A percentile compares a stretch with the other conserved stretches of the same genome.
Conservation (phyloP, 495 filamentous ascomycete genomes). For the Monascus purpureus region DNA sequence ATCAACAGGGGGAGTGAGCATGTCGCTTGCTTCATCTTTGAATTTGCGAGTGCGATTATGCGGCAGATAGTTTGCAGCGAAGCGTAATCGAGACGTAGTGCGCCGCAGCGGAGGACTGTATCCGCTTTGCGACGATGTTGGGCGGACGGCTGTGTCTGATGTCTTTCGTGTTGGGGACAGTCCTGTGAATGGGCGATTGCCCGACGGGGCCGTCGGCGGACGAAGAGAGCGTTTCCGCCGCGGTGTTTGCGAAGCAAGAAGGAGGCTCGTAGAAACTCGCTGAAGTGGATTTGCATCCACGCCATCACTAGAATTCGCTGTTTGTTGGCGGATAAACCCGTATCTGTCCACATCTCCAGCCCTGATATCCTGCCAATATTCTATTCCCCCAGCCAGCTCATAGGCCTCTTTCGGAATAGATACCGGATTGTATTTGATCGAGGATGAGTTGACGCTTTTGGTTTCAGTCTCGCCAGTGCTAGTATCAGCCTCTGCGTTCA, state of each 20-base stretch:
- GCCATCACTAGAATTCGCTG: conserved; percentile 18
- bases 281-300: conserved; percentile 41
- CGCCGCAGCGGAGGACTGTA: conserved; percentile 24
- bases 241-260: conserved; percentile 49
- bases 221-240: conserved; percentile 41
- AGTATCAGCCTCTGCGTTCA: conserved; percentile 19
- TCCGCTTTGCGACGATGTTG: conserved; percentile 33
- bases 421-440: conserved; percentile 2
- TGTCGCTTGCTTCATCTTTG: conserved; percentile 77
- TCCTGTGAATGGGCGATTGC: conserved; percentile 35
- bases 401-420: conserved; percentile 33
- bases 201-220: conserved; percentile 26
- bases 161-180: conserved; percentile 37
- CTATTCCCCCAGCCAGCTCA: conserved; percentile 70
- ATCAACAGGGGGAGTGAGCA: conserved; percentile 68
- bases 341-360: conserved; percentile 83
- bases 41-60: conserved; percentile 59
- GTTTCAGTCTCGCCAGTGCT: conserved; percentile 9
- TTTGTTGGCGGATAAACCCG: conserved; percentile 66
- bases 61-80: conserved; percentile 61
- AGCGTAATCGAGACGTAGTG: conserved; percentile 35
- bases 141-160: conserved; percentile 21
- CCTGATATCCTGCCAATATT: conserved; percentile 91
- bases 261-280: conserved; percentile 50
- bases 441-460: conserved; percentile 6